Conservation (phyloP, 1,284 basidiomycete species). For the Cryptococcus sp. region DNA sequence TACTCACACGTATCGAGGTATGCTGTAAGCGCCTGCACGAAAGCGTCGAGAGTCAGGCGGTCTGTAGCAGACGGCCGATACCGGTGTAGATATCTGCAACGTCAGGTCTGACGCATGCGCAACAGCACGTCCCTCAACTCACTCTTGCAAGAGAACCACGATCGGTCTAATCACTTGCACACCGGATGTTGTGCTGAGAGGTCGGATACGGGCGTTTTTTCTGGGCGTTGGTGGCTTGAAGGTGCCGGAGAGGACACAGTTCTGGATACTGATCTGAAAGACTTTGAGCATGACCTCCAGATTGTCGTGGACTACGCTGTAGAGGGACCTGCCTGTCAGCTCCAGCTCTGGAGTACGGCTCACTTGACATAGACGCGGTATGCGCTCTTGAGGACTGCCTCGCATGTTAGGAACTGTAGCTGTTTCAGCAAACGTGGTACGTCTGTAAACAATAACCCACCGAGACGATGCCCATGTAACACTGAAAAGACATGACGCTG, state of each 20-base stretch:
- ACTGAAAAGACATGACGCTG: neutral
- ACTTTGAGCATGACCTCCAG: slow-evolving; percentile 57
- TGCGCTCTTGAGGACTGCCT: slow-evolving; percentile 65
- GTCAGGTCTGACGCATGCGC: neutral
- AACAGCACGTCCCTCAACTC: slow-evolving; percentile 24
- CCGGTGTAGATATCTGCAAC: slow-evolving; percentile 60
- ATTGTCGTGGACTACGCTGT: slow-evolving; percentile 60
- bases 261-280: slow-evolving; percentile 57
- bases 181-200: slow-evolving; percentile 44
- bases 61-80: slow-evolving; percentile 61
- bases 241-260: slow-evolving; percentile 51
- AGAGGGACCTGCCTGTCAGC: slow-evolving; percentile 63
- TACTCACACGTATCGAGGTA: neutral
- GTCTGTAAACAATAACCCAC: neutral
- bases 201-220: slow-evolving; percentile 1
- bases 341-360: slow-evolving; percentile 63
- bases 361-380: slow-evolving; percentile 63
- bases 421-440: neutral
- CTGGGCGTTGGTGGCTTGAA: slow-evolving; percentile 55
- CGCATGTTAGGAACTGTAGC: slow-evolving; percentile 63
- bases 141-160: slow-evolving; percentile 61
- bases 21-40: neutral
- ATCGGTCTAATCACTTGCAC: slow-evolving; percentile 59
- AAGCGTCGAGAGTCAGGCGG: slow-evolving; percentile 48
- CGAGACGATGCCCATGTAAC: neutral